A percentile compares a stretch with the other conserved stretches of the same genome.
These are phyloP conservation scores for Thraustochytrium striatum DNA, from an alignment of 352 stramenopile genomes.

Conservation along the genomic window DNA sequence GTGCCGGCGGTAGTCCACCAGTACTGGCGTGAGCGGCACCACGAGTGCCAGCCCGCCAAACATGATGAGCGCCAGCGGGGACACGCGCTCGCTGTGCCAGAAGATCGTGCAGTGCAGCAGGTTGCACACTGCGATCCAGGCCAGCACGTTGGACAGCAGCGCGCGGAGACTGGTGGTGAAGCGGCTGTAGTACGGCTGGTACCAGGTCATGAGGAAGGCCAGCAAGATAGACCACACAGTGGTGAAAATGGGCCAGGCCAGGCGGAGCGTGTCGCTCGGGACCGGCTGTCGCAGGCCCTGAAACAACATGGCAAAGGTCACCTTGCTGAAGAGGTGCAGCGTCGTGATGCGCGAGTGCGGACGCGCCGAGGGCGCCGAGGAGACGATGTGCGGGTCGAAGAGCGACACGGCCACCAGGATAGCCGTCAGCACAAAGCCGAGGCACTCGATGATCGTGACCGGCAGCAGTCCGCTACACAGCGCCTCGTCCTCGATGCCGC, in stretches of 20 bases:
- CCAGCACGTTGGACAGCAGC: background rate
- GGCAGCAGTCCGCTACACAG: slow-evolving; percentile 4
- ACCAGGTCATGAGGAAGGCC: background rate
- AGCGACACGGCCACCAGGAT: slow-evolving; percentile 12
- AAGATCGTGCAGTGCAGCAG: background rate
- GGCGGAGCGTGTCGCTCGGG: too few relatives aligned
- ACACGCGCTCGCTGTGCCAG: background rate
- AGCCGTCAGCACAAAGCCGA: background rate
- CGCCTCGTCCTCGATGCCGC: background rate
- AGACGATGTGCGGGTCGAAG: slow-evolving; percentile 19
- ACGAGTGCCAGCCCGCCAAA: slow-evolving; percentile 13
- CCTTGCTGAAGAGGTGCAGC: slow-evolving; percentile 9
- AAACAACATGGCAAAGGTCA: slow-evolving; percentile 3
- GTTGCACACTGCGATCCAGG: slow-evolving; percentile 8
- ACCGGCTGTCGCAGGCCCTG: too few relatives aligned
- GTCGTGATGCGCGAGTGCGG: slow-evolving; percentile 35
- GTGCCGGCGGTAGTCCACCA: slow-evolving; percentile 17
- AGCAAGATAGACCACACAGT: background rate
- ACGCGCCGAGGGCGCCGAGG: background rate
- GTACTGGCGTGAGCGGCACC: background rate
- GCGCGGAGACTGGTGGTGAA: background rate
- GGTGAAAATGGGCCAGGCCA: background rate
- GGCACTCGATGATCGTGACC: background rate
- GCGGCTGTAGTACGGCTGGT: slow-evolving; percentile 16
- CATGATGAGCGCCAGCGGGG: background rate